A percentile compares a stretch with the other conserved stretches of the same genome.
Conservation (phyloP, 306 rosid species). For the Cucumis melo region DNA sequence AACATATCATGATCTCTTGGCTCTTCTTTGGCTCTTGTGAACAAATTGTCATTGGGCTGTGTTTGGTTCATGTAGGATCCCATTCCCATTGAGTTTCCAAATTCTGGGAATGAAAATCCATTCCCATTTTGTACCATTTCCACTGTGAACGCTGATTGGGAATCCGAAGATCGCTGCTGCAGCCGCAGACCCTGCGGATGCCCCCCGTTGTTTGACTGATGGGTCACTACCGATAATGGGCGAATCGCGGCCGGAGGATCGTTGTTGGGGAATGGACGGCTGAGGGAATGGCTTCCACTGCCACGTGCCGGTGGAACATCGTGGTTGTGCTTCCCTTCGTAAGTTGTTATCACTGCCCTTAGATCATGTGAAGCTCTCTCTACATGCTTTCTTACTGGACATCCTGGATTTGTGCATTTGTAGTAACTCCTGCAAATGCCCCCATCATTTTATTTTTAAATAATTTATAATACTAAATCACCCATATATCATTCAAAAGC, state of each 20-base stretch:
- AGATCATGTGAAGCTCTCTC: constrained; percentile 86
- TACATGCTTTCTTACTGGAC: constrained; percentile 91
- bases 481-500: no score
- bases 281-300: constrained; percentile 44
- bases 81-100: constrained; percentile 25
- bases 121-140: constrained; percentile 40
- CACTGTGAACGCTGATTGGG: constrained; percentile 27
- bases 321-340: constrained; percentile 94
- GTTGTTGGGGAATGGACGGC: constrained; percentile 29
- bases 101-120: constrained; percentile 35
- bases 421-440: constrained; percentile 64
- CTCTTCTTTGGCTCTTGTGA: constrained; percentile 59
- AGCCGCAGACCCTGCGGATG: constrained; percentile 22
- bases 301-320: constrained; percentile 90
- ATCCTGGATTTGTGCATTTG: constrained; percentile 79
- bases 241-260: constrained; percentile 22
- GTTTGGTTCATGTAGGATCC: constrained; percentile 38
- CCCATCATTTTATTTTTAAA: background rate
- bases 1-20: constrained; percentile 51
- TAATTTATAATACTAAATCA: background rate
- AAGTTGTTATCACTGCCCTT: constrained; percentile 88
- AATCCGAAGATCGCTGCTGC: constrained; percentile 14
- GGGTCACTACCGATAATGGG: constrained; percentile 19
- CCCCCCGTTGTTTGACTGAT: constrained; percentile 7
- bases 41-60: constrained; percentile 27